These are phyloP conservation scores for Acephala macrosclerotiorum DNA, from an alignment of 2,329 filamentous ascomycete species.

Conservation along the genomic window DNA sequence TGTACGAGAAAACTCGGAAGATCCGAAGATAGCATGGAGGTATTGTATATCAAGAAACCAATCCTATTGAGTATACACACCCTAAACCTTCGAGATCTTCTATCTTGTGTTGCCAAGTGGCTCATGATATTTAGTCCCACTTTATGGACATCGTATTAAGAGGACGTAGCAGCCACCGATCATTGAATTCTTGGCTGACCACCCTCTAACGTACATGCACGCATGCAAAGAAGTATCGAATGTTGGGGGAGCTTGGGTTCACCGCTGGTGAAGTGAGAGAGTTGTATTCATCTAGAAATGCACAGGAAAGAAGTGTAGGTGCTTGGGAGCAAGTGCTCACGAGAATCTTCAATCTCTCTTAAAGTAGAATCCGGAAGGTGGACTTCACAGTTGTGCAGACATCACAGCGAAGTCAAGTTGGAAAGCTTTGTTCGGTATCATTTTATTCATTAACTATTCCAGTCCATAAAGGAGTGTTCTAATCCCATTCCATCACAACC, in stretches of 20 bases:
- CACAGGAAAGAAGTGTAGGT: too few relatives aligned
- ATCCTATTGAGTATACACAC: conserved; percentile 24
- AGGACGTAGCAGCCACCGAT: too few relatives aligned
- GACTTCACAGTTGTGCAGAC: too few relatives aligned
- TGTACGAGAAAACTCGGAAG: not conserved
- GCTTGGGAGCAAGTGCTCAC: too few relatives aligned
- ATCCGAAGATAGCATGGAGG: conserved; percentile 2
- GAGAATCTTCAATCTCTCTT: too few relatives aligned
- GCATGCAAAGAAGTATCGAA: too few relatives aligned
- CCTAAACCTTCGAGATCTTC: not conserved
- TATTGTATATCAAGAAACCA: conserved; percentile 12
- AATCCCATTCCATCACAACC: conserved; percentile 14
- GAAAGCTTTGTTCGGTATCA: not conserved
- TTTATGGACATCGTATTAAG: not conserved
- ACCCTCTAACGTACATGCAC: too few relatives aligned
- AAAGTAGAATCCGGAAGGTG: too few relatives aligned
- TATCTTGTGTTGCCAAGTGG: not conserved
- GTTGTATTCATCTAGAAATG: too few relatives aligned
- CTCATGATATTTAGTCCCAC: not conserved
- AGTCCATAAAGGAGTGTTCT: conserved; percentile 24
- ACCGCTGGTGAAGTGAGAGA: too few relatives aligned
- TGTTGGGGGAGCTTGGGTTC: too few relatives aligned
- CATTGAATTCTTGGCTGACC: not conserved
- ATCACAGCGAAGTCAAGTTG: not conserved
- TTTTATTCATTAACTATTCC: conserved; percentile 16